These are phyloP conservation scores for Phyllosticta citriasiana DNA, from an alignment of 2,329 filamentous ascomycete species.

Conservation along the genomic window DNA sequence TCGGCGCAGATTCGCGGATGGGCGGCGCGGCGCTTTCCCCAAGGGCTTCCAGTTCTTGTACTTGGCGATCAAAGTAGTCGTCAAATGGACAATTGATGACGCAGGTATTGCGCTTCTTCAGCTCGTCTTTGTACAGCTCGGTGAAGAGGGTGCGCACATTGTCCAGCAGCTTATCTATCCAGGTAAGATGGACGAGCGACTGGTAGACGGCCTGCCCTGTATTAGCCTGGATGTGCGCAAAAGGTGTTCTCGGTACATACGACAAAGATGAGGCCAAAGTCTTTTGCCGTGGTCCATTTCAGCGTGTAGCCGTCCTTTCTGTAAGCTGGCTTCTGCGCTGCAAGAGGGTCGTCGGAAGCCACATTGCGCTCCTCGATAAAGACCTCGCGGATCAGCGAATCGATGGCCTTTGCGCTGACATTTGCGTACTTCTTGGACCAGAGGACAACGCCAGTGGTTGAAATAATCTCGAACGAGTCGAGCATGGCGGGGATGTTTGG, in stretches of 20 bases:
- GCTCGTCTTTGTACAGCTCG: conserved; percentile 77
- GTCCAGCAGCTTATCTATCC: conserved; percentile 94
- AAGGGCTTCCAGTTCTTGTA: conserved; percentile 65
- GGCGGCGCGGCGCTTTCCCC: conserved; percentile 24
- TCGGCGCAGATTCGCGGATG: conserved; percentile 4
- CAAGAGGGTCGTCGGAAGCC: conserved; percentile 49
- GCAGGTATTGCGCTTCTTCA: conserved; percentile 71
- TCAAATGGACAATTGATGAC: conserved; percentile 76
- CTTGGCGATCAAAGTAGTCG: conserved; percentile 87
- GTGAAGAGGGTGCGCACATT: conserved; percentile 90
- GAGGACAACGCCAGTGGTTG: conserved; percentile 89
- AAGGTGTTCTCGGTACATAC: conserved; percentile 40
- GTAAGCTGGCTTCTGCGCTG: conserved; percentile 61
- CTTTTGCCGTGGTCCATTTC: conserved; percentile 88
- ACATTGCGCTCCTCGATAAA: conserved; percentile 90
- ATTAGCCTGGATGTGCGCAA: not conserved
- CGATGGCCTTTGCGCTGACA: conserved; percentile 74
- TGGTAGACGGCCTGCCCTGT: conserved; percentile 76
- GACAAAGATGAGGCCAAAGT: conserved; percentile 90
- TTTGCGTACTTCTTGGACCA: conserved; percentile 85
- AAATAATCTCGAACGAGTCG: conserved; percentile 93
- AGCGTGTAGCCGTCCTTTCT: conserved; percentile 88
- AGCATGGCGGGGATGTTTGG: conserved; percentile 51
- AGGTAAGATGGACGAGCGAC: conserved; percentile 85
- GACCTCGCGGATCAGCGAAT: conserved; percentile 89